Conservation (phyloP, 768 basidiomycete genomes). For the Strobilomyces echinocephalus region DNA sequence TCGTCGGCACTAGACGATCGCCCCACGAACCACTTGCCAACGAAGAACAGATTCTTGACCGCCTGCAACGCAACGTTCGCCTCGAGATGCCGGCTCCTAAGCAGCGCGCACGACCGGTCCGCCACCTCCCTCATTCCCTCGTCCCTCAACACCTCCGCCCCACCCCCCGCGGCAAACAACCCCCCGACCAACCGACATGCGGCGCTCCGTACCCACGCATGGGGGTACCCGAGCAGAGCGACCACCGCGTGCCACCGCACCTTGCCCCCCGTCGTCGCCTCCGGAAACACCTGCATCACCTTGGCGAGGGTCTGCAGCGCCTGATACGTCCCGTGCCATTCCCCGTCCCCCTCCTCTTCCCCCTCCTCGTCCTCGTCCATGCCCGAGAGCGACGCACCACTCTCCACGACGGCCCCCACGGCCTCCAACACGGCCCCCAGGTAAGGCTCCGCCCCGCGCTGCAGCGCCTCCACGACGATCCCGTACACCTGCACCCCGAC, state of each 20-base stretch:
- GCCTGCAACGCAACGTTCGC: constrained; percentile 71
- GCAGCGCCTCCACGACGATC: constrained; percentile 67
- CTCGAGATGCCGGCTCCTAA: constrained; percentile 78
- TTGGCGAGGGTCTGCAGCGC: constrained; percentile 64
- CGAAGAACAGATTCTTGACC: constrained; percentile 89
- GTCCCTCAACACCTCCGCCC: constrained; percentile 42
- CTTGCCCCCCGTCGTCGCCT: constrained; percentile 39
- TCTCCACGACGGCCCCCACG: constrained; percentile 34
- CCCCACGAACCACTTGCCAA: constrained; percentile 77
- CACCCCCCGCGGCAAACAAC: constrained; percentile 51
- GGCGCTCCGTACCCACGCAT: constrained; percentile 88
- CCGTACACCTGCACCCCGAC: constrained; percentile 83
- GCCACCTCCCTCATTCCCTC: constrained; percentile 64
- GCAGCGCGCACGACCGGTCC: constrained; percentile 65
- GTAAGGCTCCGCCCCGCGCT: constrained; percentile 42
- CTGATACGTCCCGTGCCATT: constrained; percentile 85
- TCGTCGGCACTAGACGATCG: constrained; percentile 24
- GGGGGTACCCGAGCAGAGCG: constrained; percentile 76
- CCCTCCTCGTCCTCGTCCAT: constrained; percentile 11
- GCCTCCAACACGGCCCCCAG: constrained; percentile 52
- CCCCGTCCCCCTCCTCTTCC: constrained; percentile 46
- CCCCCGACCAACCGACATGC: constrained; percentile 71
- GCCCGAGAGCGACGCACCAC: background rate
- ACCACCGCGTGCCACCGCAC: constrained; percentile 63
- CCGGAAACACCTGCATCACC: constrained; percentile 53